Conservation (phyloP, 1,284 basidiomycete species). For the Gomphus bonarii region DNA sequence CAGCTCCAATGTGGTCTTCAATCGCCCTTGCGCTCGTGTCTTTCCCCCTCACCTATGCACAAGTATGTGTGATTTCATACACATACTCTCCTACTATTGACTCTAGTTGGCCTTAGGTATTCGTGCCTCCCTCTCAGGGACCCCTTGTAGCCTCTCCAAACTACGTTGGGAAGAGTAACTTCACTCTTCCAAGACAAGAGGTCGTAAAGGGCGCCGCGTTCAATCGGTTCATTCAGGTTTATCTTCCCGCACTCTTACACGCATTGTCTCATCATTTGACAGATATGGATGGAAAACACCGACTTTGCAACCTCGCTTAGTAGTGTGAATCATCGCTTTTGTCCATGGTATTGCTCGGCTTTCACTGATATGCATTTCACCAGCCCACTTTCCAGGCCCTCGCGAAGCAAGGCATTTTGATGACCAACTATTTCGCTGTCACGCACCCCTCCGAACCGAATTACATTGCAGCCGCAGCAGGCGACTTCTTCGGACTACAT, state of each 20-base stretch:
- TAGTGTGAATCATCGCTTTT: neutral
- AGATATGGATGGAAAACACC: slow-evolving; percentile 51
- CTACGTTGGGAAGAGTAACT: slow-evolving; percentile 31
- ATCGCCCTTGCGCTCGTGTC: neutral
- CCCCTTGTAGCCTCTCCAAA: slow-evolving; percentile 24
- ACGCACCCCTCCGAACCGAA: slow-evolving; percentile 62
- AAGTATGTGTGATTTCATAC: neutral
- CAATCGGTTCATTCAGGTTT: slow-evolving; percentile 34
- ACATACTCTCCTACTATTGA: neutral
- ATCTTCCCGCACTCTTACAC: slow-evolving; percentile 15
- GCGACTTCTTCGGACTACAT: slow-evolving; percentile 48
- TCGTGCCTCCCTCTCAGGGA: slow-evolving; percentile 27
- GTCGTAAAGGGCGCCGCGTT: slow-evolving; percentile 36
- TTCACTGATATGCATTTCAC: neutral
- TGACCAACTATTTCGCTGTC: slow-evolving; percentile 43
- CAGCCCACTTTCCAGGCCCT: slow-evolving; percentile 35
- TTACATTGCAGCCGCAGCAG: slow-evolving; percentile 35
- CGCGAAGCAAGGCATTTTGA: slow-evolving; percentile 39
- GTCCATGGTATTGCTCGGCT: neutral
- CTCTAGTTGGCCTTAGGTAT: slow-evolving; percentile 18
- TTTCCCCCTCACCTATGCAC: neutral
- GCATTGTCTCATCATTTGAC: neutral
- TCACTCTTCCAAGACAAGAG: slow-evolving; percentile 26
- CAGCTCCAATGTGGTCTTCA: neutral
- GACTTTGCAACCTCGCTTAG: slow-evolving; percentile 28